These are phyloP conservation scores for Triangularia setosa DNA, from an alignment of 2,329 filamentous ascomycete genomes.

Conservation along the genomic window DNA sequence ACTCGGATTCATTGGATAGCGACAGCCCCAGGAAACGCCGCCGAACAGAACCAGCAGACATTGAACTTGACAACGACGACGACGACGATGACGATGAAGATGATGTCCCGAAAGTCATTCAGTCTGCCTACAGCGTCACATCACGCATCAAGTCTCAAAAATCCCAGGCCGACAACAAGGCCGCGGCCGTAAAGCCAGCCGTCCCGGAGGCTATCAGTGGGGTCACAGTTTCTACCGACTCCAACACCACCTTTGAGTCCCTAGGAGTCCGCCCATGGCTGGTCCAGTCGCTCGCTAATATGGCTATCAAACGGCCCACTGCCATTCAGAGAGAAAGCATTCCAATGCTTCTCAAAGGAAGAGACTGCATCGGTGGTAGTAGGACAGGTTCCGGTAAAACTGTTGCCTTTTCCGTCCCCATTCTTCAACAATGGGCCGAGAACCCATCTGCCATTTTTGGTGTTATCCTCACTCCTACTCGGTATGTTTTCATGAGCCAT, in stretches of 20 bases:
- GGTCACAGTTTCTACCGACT: slow-evolving; percentile 51
- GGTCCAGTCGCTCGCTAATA: slow-evolving; percentile 68
- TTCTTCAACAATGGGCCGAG: slow-evolving; percentile 87
- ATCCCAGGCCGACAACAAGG: slow-evolving; percentile 25
- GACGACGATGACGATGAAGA: slow-evolving; percentile 24
- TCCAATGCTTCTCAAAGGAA: slow-evolving; percentile 83
- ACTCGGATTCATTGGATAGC: slow-evolving; percentile 34
- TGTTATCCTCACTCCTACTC: slow-evolving; percentile 82
- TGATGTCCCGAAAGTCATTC: slow-evolving; percentile 31
- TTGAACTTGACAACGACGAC: slow-evolving; percentile 7
- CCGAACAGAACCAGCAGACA: slow-evolving; percentile 32
- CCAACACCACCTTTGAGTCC: slow-evolving; percentile 64
- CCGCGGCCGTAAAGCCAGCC: neutral
- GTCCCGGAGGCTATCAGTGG: slow-evolving; percentile 15
- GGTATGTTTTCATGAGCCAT: slow-evolving; percentile 39
- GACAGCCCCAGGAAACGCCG: slow-evolving; percentile 44
- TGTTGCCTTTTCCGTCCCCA: slow-evolving; percentile 89
- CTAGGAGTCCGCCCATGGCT: slow-evolving; percentile 82
- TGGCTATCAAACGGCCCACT: slow-evolving; percentile 83
- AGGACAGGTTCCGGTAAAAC: slow-evolving; percentile 97
- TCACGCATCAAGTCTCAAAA: slow-evolving; percentile 45
- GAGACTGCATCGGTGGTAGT: slow-evolving; percentile 92
- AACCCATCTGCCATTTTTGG: slow-evolving; percentile 91
- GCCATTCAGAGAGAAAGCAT: slow-evolving; percentile 92
- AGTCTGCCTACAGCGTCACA: slow-evolving; percentile 45